phyloP scores from a whole-genome alignment of 805 yeast genomes.

The Debaryomyces castellii region DNA sequence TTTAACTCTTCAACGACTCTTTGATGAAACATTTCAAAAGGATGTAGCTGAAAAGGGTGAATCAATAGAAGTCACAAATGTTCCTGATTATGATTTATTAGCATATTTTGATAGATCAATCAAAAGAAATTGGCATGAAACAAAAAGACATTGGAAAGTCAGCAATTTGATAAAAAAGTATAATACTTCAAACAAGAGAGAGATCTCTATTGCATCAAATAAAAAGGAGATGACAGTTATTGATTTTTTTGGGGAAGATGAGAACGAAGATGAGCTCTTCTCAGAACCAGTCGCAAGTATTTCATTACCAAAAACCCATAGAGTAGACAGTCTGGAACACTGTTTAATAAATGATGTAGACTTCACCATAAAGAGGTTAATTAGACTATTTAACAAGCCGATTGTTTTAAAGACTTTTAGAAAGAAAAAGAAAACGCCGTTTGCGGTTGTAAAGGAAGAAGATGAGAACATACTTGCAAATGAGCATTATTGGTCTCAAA shows the following conservation, averaged over 20 bases:
- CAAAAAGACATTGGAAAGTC: constrained; percentile 89
- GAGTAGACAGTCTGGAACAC: constrained; percentile 23
- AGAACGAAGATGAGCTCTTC: constrained; percentile 35
- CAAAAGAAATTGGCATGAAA: constrained; percentile 71
- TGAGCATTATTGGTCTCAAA: constrained; percentile 70
- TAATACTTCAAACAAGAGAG: constrained; percentile 21
- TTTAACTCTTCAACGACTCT: constrained; percentile 5
- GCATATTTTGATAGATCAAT: constrained; percentile 77
- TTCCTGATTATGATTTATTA: constrained; percentile 58
- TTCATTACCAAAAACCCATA: constrained; percentile 15
- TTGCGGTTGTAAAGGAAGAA: not conserved
- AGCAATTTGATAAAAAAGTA: constrained; percentile 48
- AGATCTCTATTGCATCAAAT: constrained; percentile 6
- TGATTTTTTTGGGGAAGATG: constrained; percentile 31
- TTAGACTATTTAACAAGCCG: constrained; percentile 70
- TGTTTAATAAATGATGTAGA: constrained; percentile 70
- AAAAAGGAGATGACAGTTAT: constrained; percentile 19
- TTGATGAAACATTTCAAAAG: constrained; percentile 6
- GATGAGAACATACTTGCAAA: constrained; percentile 42
- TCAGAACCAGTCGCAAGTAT: constrained; percentile 16
- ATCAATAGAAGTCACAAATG: not conserved
- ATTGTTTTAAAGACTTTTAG: constrained; percentile 2
- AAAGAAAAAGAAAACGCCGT: not conserved
- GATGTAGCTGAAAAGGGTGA: not conserved
- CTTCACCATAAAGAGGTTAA: constrained; percentile 66